Evolutionary conservation across 495 filamentous ascomycete genomes (phyloP).

Genomic region (Xylaria longipes): DNA sequence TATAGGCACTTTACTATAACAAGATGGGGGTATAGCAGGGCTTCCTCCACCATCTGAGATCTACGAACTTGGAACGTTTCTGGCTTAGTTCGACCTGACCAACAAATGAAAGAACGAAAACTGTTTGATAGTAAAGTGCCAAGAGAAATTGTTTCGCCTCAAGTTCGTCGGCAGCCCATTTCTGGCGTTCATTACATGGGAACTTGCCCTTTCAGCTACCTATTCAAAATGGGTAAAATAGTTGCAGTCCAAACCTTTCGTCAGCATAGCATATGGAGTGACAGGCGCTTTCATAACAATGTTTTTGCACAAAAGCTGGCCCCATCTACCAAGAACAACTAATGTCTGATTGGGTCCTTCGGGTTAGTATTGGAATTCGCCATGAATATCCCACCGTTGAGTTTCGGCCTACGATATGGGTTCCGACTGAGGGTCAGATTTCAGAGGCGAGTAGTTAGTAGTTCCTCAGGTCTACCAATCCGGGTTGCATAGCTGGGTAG

Average conservation of each 20-base stretch:
- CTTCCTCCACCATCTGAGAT: not conserved
- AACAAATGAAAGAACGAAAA: not conserved
- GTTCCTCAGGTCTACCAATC: too few relatives aligned
- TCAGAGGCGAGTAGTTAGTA: too few relatives aligned
- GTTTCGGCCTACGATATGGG: too few relatives aligned
- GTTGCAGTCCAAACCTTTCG: not conserved
- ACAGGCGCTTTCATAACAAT: too few relatives aligned
- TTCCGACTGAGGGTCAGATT: too few relatives aligned
- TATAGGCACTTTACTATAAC: not conserved
- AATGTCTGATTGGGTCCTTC: not conserved
- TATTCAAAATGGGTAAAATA: not conserved
- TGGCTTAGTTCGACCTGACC: not conserved
- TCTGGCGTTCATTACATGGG: not conserved
- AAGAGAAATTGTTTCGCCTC: not conserved
- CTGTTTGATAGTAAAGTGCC: not conserved
- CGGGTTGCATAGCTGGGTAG: too few relatives aligned
- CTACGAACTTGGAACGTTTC: not conserved
- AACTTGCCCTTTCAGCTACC: not conserved
- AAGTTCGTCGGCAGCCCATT: not conserved
- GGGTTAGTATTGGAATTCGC: not conserved
- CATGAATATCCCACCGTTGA: too few relatives aligned
- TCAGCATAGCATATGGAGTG: not conserved
- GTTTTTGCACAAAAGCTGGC: not conserved
- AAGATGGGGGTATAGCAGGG: slow-evolving; percentile 2
- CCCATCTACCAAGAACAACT: not conserved